Evolutionary conservation across 169 alveolate species (phyloP).

Genomic region (Perkinsus chesapeaki): DNA sequence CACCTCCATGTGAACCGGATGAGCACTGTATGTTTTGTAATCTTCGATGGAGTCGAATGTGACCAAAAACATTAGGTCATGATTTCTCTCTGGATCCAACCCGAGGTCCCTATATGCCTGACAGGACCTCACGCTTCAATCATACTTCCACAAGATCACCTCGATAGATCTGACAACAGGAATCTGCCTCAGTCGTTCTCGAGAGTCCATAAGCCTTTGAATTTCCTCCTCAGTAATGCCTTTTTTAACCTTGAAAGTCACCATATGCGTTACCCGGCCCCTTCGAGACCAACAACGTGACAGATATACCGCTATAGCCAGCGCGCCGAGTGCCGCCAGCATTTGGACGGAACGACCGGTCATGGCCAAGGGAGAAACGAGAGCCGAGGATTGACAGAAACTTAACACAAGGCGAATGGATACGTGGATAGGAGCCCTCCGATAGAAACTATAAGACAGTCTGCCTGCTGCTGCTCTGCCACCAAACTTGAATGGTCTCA

Average conservation of each 20-base stretch:
- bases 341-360: background rate
- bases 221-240: background rate
- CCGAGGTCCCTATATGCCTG: background rate
- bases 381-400: background rate
- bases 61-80: background rate
- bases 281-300: background rate
- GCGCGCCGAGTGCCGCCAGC: background rate
- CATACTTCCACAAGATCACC: background rate
- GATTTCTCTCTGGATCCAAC: background rate
- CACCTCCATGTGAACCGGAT: background rate
- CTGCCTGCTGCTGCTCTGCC: background rate
- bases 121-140: background rate
- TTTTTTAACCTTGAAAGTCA: background rate
- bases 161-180: background rate
- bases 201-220: background rate
- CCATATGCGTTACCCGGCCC: background rate
- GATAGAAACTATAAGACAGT: background rate
- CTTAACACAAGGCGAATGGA: background rate
- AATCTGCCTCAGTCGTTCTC: background rate
- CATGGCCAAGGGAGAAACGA: background rate
- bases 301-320: background rate
- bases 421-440: background rate
- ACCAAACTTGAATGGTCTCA: background rate
- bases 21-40: background rate
- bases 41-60: background rate